These are phyloP conservation scores for Glebionis coronaria DNA, from an alignment of 129 eudicot species.

Conservation along the genomic window DNA sequence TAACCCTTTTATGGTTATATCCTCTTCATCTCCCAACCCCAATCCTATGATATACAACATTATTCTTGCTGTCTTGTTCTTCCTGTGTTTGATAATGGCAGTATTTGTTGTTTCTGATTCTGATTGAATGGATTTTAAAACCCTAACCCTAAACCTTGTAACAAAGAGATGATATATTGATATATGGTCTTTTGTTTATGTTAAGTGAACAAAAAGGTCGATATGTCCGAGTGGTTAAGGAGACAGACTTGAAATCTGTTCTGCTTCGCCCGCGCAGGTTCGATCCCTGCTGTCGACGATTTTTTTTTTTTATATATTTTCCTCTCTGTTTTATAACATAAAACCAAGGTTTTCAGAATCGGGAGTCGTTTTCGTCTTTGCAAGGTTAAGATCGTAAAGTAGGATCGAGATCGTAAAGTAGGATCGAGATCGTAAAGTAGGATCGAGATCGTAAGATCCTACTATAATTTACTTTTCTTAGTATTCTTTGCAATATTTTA, in stretches of 20 bases:
- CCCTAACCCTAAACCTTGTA: background rate
- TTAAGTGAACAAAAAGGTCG: slow-evolving; percentile 41
- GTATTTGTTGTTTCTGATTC: background rate
- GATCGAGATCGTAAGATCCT: too few relatives aligned
- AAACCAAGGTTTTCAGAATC: too few relatives aligned
- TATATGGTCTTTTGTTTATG: background rate
- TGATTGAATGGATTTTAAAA: background rate
- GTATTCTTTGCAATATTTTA: too few relatives aligned
- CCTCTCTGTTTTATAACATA: background rate
- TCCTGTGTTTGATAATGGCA: slow-evolving; percentile 1
- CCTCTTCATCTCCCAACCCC: slow-evolving; percentile 87
- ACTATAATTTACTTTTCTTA: too few relatives aligned
- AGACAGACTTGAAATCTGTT: slow-evolving; percentile 99
- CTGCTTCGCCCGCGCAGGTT: slow-evolving; percentile 99
- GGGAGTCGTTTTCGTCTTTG: too few relatives aligned
- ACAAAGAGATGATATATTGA: background rate
- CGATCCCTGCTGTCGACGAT: slow-evolving; percentile 99
- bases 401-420: too few relatives aligned
- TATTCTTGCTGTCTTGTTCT: background rate
- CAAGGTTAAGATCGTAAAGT: too few relatives aligned
- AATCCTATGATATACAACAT: slow-evolving; percentile 78
- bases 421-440: too few relatives aligned
- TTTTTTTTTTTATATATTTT: background rate
- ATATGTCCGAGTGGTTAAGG: slow-evolving; percentile 99
- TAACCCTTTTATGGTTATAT: slow-evolving; percentile 76